Evolutionary conservation across 768 basidiomycete genomes (phyloP).

Genomic region (Trametes maxima): DNA sequence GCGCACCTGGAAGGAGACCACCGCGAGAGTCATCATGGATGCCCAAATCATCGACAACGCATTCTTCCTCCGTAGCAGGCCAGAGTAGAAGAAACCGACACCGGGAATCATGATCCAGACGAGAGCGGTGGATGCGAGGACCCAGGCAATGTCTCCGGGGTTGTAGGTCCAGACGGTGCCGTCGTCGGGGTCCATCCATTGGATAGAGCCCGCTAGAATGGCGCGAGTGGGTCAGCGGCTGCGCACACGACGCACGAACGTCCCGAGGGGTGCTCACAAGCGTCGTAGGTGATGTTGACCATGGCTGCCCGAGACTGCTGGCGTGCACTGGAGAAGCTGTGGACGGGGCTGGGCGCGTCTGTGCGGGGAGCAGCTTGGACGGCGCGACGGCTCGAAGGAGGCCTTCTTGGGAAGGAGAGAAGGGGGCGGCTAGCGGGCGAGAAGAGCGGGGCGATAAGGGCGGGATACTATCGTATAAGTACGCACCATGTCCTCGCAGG

Average conservation of each 20-base stretch:
- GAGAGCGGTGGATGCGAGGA: constrained; percentile 72
- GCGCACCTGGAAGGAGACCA: constrained; percentile 81
- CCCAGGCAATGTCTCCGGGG: constrained; percentile 71
- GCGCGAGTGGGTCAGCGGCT: neutral
- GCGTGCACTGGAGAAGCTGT: constrained; percentile 1
- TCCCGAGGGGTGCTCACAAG: constrained; percentile 34
- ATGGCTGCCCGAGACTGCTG: constrained; percentile 27
- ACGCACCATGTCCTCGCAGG: neutral
- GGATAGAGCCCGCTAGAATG: constrained; percentile 20
- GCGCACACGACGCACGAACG: neutral
- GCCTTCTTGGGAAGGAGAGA: constrained; percentile 15
- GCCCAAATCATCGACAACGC: constrained; percentile 89
- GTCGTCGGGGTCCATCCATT: constrained; percentile 31
- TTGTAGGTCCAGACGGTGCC: constrained; percentile 44
- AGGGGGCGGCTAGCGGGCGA: constrained; percentile 2
- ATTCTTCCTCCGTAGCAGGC: constrained; percentile 89
- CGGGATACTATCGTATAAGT: constrained; percentile 3
- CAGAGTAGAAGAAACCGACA: constrained; percentile 89
- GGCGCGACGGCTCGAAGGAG: constrained; percentile 7
- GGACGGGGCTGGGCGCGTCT: constrained; percentile 1
- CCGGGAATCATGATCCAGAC: constrained; percentile 70
- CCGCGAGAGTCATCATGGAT: constrained; percentile 72
- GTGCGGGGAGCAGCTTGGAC: neutral
- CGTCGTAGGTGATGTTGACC: constrained; percentile 48
- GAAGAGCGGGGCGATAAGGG: constrained; percentile 3